A percentile compares a stretch with the other conserved stretches of the same genome.
These are phyloP conservation scores for Lentinus tigrinus DNA, from an alignment of 768 basidiomycete species.

Conservation along the genomic window DNA sequence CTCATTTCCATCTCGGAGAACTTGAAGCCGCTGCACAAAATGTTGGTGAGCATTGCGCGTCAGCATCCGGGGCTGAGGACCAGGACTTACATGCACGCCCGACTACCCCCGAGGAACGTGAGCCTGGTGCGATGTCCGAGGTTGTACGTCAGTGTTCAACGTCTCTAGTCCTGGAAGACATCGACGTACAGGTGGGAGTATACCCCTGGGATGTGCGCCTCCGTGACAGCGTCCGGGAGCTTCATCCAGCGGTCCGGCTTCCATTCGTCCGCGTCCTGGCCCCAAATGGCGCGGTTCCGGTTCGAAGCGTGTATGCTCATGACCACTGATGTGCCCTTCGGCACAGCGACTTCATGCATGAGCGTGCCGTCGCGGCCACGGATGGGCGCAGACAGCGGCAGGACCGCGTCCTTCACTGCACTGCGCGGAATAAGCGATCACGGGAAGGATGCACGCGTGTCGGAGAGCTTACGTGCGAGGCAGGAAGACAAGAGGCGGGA, in stretches of 20 bases:
- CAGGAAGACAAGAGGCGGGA: slow-evolving; percentile 4
- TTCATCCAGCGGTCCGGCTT: slow-evolving; percentile 18
- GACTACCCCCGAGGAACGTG: slow-evolving; percentile 20
- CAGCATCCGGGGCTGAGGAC: not conserved
- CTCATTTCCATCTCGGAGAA: slow-evolving; percentile 18
- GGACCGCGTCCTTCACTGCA: slow-evolving; percentile 20
- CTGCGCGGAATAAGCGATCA: not conserved
- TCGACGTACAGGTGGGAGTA: slow-evolving; percentile 6
- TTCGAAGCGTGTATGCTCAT: slow-evolving; percentile 24
- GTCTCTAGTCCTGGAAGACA: not conserved
- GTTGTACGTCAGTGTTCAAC: not conserved
- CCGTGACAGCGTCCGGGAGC: slow-evolving; percentile 1
- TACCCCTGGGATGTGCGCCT: slow-evolving; percentile 6
- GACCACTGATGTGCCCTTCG: slow-evolving; percentile 15
- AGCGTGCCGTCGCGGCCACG: slow-evolving; percentile 28
- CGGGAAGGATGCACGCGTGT: not conserved
- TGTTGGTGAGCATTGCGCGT: not conserved
- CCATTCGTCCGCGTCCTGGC: slow-evolving; percentile 19
- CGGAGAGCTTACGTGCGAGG: slow-evolving; percentile 1
- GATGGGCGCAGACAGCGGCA: slow-evolving; percentile 32
- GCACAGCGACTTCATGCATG: slow-evolving; percentile 25
- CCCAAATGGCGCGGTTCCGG: slow-evolving; percentile 19
- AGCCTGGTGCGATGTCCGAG: not conserved
- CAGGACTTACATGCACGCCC: slow-evolving; percentile 16
- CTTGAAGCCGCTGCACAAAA: slow-evolving; percentile 12